Base-by-base conservation (phyloP, 2,329 filamentous ascomycete genomes). In the Xylaria sp. region DNA sequence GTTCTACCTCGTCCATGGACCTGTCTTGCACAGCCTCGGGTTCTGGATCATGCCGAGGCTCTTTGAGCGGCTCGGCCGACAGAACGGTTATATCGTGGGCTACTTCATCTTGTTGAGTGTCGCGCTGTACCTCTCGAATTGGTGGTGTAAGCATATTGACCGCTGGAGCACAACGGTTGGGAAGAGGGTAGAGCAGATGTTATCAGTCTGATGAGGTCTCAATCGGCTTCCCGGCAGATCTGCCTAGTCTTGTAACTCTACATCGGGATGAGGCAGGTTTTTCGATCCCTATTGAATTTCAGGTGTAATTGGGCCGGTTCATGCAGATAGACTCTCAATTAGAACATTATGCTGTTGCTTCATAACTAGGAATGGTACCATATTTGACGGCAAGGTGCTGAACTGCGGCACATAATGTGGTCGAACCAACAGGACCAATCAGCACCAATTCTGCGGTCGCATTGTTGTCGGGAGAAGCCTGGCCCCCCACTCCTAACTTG, bases 1-100 rank as follows among this genome's bases (percentile, higher is more conserved):
- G 1, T 72, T 83, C n/a, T 83, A 83, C 66, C 79, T 83, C 4
- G 75, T 83, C 5, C 81, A 83, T 52, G 75, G 75, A 2, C 75
- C 76, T 2, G 75, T 77, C 7, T 67, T 77, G 20, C 75, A 77
- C 61, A 72, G 75, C 10, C 68, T 76, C 10, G 76, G 76, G 12
- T 77, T 76, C 71, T 77, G 75, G 75, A 70, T 77, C 63, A 82
- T 83, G 81, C 81, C 81, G 5, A 72, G 80, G 9, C 72, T 82
- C 2, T 82, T 82, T 52, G 81, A 82, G 23, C 72, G 63, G 13
- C 75, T 82, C 15, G 80, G 80, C 5, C 71, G 73, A 20, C 65
- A 66, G 1, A 69, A 69, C 1, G 81, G 78, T 0, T 80, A 76
- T 46, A 63, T 76, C 0, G 66, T 82, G 2, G 80, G 81, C 2